Base-by-base conservation (phyloP, 108 stramenopile species). In the Bacterosira constricta region DNA sequence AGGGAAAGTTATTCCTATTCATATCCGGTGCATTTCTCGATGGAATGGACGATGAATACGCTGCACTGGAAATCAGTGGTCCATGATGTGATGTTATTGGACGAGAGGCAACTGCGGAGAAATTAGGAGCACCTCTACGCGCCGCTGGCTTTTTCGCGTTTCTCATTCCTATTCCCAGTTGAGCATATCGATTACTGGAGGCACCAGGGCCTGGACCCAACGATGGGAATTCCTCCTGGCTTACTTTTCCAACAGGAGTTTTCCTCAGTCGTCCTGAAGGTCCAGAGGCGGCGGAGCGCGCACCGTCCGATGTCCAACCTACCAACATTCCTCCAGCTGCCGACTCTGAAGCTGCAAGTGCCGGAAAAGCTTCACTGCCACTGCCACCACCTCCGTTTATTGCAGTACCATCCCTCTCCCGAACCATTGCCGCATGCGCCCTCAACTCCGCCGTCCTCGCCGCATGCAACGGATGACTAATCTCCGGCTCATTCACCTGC, bases 381-480 rank as follows among this genome's bases (percentile, higher is more conserved):
- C 59, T 39, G 0, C 56, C 81, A 10, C 32, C 80, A 50, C 66
- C 59, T 6, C 66, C 60, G 5, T 54, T 56, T 8, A 21, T 45
- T 30, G 47, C 34, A 13, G 65, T 27, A 6, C 72, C 71, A 49
- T 87, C 68, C 59, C 71, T 70, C 71, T 80, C 74, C 15, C 91
- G 69, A 50, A 78, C 74, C 41, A 27, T 29, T 17, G 86, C 87
- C 9, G 94, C 94, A 54, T 81, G 81, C 25, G 82, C 89, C 35
- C 92, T 64, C 41, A 96, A 57, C 66, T 91, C 82, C 31, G 85
- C 90, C 9, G 94, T 96, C 52, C 94, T 77, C 47, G 88, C 84
- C 12, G 89, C 75, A 68, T 96, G 94, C 41, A 71, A 60, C 0
- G 90, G 84, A 69, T 96, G 82, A 3, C 73, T 66, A 56, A 85